Base-by-base conservation (phyloP, 176 grass and related monocot species). In the Carex cristatella region DNA sequence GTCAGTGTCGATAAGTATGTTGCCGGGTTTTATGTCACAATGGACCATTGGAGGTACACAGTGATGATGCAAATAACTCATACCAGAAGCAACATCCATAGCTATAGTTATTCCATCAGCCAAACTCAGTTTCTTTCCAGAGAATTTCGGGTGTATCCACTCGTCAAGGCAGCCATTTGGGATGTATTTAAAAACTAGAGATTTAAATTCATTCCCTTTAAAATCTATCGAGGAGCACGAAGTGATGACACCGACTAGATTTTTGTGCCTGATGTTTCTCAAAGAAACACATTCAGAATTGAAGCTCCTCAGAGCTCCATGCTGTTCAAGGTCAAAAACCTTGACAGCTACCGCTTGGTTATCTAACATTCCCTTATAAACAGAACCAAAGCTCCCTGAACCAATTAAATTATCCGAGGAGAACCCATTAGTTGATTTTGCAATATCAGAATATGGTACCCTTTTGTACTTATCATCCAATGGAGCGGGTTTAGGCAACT, bases 21-120 rank as follows among this genome's bases (percentile, higher is more conserved):
- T 90, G 66, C 86, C 77, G 2, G 89, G 82, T 27, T 90, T 90
- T 30, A 90, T 16, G 67, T 86, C 89, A 82, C 89, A 91, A 31
- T 91, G 86, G 19, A 61, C 89, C 10, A 91, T 30, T 35, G 89
- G 89, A 0, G 55, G 18, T 5, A 75, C 77, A 1, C 71, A 10
- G 11, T 74, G 72, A 48, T 53, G 32, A 32, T 88, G 90, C 4
- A 89, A 42, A 33, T 91, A 91, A 70, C 88, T 79, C 30, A 92
- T 59, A 23, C 82, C 91, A 65, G 76, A 54, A 58, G 91, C 86
- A 61, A 88, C 84, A 10, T 90, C 86, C 7, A 80, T 31, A 18
- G 66, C 65, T 65, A 93, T 90, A 58, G 27, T 27, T 60, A 88
- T 58, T 69, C 86, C 86, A 18, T 81, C 73, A 49, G 10, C 14